A percentile compares a stretch with the other conserved stretches of the same genome.
phyloP scores from a whole-genome alignment of 2,329 filamentous ascomycete species.

The Macrophomina phaseolina region DNA sequence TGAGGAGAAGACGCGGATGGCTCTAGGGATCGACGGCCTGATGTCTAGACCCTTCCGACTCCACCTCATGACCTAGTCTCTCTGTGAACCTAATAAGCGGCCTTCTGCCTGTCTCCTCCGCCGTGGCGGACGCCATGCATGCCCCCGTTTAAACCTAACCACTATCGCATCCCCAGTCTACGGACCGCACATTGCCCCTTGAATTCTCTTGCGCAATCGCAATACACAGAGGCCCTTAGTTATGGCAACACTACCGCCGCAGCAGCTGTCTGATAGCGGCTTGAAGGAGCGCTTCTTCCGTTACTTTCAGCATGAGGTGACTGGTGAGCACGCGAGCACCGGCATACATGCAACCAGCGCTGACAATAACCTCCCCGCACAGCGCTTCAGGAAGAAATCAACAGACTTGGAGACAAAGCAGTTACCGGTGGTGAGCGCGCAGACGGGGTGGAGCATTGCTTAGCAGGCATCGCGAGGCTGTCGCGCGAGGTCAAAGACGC shows the following conservation, averaged over 20 bases:
- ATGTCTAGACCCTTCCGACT: conserved; percentile 17
- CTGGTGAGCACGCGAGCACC: conserved; percentile 55
- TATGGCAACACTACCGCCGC: conserved; percentile 22
- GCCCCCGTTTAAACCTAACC: conserved; percentile 11
- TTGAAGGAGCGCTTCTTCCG: conserved; percentile 82
- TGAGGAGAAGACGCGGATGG: conserved; percentile 8
- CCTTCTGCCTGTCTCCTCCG: conserved; percentile 5
- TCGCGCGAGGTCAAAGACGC: conserved; percentile 87
- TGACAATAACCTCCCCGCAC: conserved; percentile 20
- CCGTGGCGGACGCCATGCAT: not conserved
- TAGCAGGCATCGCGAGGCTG: conserved; percentile 78
- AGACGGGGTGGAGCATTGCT: conserved; percentile 79
- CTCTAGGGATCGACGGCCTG: conserved; percentile 23
- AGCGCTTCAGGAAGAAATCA: conserved; percentile 81
- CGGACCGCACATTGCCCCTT: not conserved
- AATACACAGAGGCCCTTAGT: not conserved
- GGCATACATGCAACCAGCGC: conserved; percentile 2
- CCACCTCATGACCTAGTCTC: conserved; percentile 1
- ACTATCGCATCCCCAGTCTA: not conserved
- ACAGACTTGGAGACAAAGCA: conserved; percentile 67
- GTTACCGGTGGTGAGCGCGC: conserved; percentile 74
- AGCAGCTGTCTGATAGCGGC: conserved; percentile 31
- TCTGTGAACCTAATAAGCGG: conserved; percentile 6
- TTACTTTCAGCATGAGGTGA: conserved; percentile 78
- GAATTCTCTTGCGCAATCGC: not conserved